Evolutionary conservation across 306 rosid genomes (phyloP).

Genomic region (Fagus sylvatica): DNA sequence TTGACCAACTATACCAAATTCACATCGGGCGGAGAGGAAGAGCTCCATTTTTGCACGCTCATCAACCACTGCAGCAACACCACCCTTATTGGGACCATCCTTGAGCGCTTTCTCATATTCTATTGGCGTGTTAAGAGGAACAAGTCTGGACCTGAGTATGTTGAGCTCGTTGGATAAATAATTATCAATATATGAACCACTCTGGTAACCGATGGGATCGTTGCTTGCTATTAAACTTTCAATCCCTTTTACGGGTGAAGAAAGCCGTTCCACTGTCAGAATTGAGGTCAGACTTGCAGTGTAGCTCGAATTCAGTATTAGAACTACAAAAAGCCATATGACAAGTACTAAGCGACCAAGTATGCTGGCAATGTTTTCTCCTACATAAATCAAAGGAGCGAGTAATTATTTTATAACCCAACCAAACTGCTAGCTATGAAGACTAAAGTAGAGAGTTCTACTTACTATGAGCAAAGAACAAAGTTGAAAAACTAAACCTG

Average conservation of each 20-base stretch:
- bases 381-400: conserved; percentile 35
- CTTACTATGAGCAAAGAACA: conserved; percentile 86
- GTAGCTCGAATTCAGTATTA: conserved; percentile 90
- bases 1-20: conserved; percentile 77
- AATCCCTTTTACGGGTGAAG: conserved; percentile 78
- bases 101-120: conserved; percentile 61
- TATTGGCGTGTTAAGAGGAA: conserved; percentile 55
- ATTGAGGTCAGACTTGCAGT: conserved; percentile 95
- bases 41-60: conserved; percentile 78
- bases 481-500: conserved; percentile 71
- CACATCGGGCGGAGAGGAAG: conserved; percentile 80
- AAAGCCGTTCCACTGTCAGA: conserved; percentile 84
- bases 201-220: conserved; percentile 72
- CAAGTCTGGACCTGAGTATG: conserved; percentile 61
- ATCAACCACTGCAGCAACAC: conserved; percentile 78
- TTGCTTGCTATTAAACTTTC: conserved; percentile 50
- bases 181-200: conserved; percentile 60
- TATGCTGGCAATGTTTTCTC: conserved; percentile 85
- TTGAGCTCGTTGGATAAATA: conserved; percentile 65
- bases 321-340: conserved; percentile 93
- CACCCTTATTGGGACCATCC: conserved; percentile 72
- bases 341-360: conserved; percentile 82
- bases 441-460: conserved; percentile 15
- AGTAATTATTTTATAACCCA: too few relatives aligned
- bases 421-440: conserved; percentile 12